Evolutionary conservation across 2,329 filamentous ascomycete genomes (phyloP), one percentile per base, ranked within the genome.

Genomic region (Celoporthe dispersa): DNA sequence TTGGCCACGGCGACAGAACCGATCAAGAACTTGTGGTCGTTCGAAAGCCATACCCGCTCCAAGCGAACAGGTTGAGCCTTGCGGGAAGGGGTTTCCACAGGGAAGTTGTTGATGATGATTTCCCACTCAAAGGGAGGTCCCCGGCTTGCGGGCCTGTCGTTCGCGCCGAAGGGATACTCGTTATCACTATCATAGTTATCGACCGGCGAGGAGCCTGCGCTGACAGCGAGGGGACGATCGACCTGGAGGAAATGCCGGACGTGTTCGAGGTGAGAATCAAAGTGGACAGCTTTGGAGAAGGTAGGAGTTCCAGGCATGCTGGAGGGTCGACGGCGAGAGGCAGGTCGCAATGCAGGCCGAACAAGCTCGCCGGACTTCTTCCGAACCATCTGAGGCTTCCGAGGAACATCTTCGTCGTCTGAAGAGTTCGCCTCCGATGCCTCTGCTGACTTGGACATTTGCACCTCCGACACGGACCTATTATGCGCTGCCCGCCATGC

Each of bases 351-450:
- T 28, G 96, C 96, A 16, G 96, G 96, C 75, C 96, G 91, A 70
- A 99, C 96, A 48, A 99, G 87, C 82, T 99, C 96, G 44, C 96
- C 96, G 53, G 96, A 98, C 86, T 99, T 99, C 84, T 99, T 99
- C 76, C 96, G 91, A 14, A 99, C 90, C 90, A 98, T 97, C 67
- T 90, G 90, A n/a, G 94, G 94, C 82, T 96, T 97, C 75, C 83
- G 85, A 73, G 78, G 80, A 71, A 87, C 75, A 68, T 91, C 82
- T 79, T 89, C 82, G 74, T 81, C 88, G 77, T 91, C 90, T 71
- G 91, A 89, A 0, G 88, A 90, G 11, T 78, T 80, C 2, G 83
- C 83, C 41, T 84, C 72, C 1, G 87, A 88, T 68, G 82, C 84
- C 55, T 86, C 85, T 16, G 80, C 78, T 0, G 85, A 84, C 72